These are phyloP conservation scores for Aspergillus felis DNA, from an alignment of 2,329 filamentous ascomycete species.

Conservation along the genomic window DNA sequence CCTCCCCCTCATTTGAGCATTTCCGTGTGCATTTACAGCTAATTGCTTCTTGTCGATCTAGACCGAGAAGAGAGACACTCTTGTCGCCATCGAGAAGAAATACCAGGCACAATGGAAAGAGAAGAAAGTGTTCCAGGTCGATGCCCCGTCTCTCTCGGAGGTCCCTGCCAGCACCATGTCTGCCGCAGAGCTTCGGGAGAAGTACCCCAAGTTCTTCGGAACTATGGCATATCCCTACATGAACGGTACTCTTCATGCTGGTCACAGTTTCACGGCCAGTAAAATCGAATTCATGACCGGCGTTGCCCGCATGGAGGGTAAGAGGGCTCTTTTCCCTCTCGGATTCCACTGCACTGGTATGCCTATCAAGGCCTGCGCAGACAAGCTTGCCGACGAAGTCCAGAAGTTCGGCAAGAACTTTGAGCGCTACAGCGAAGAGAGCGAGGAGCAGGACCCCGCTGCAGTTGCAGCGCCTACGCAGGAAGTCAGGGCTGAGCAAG, in stretches of 20 bases:
- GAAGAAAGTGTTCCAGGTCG: conserved; percentile 72
- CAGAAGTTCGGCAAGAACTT: conserved; percentile 85
- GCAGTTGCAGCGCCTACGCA: conserved; percentile 59
- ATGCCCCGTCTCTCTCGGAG: conserved; percentile 77
- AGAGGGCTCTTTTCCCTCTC: conserved; percentile 79
- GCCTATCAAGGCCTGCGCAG: conserved; percentile 95
- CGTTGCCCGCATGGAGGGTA: conserved; percentile 85
- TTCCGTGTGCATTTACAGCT: conserved; percentile 14
- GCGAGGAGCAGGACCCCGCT: conserved; percentile 47
- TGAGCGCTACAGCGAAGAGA: conserved; percentile 66
- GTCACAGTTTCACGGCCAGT: conserved; percentile 84
- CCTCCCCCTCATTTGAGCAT: conserved; percentile 21
- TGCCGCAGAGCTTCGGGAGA: conserved; percentile 69
- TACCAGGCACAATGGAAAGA: conserved; percentile 85
- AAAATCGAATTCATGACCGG: conserved; percentile 92
- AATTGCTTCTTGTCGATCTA: conserved; percentile 13
- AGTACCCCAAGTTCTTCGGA: conserved; percentile 88
- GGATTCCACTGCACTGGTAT: conserved; percentile 97
- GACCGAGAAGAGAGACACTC: conserved; percentile 29
- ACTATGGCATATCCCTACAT: conserved; percentile 75
- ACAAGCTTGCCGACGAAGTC: conserved; percentile 89
- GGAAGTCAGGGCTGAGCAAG: conserved; percentile 71
- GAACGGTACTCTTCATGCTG: conserved; percentile 85
- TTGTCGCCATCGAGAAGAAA: conserved; percentile 66
- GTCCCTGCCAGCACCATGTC: conserved; percentile 71